Base-by-base conservation (phyloP, 371 early-diverging fungal genomes). In the Rhizopus arrhizus region DNA sequence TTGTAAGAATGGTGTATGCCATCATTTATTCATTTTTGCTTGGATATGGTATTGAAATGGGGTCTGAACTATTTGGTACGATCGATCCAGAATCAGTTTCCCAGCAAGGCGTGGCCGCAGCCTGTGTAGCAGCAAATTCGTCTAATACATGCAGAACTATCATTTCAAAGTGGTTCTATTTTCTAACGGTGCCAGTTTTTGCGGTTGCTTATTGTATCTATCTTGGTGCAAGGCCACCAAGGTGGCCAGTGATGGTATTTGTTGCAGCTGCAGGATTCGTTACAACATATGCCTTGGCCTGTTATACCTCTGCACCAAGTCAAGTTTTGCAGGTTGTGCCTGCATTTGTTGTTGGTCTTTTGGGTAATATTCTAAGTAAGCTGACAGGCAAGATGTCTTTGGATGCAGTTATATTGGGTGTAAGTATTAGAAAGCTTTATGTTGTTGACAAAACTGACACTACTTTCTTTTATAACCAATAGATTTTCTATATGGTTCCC, bases 11-110 rank as follows among this genome's bases (percentile, higher is more conserved):
- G 58, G 90, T 91, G 31, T 88, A 90, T 65, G 85, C 93, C 3
- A 75, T 95, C 8, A 72, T 94, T 6, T 87, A 88, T 16, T 88
- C 92, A 1, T 86, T 93, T 56, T 64, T 91, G 40, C 79, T 91
- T 7, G 89, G 91, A 3, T 93, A 90, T 59, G 95, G 93, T 33
- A 77, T 93, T 47, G 75, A 85, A 1, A 85, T 93, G 68, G 95
- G 95, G 1, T 73, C 84, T 31, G 68, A 79, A 61, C 66, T 70
- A 28, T 83, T 63, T 64, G 69, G 64, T 10, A 59, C 66, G 0
- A 71, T 86, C 38, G 76, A 80, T 10, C 69, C 61, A 22, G 56
- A 69, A 9, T 65, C 65, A 8, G 55, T 65, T 2, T 50, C 57
- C 5, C 53, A 59, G 3, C 55, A 61, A 36, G 68, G 59, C 4